Conservation (phyloP, 1,284 basidiomycete species). For the Cystobasidium sp. region DNA sequence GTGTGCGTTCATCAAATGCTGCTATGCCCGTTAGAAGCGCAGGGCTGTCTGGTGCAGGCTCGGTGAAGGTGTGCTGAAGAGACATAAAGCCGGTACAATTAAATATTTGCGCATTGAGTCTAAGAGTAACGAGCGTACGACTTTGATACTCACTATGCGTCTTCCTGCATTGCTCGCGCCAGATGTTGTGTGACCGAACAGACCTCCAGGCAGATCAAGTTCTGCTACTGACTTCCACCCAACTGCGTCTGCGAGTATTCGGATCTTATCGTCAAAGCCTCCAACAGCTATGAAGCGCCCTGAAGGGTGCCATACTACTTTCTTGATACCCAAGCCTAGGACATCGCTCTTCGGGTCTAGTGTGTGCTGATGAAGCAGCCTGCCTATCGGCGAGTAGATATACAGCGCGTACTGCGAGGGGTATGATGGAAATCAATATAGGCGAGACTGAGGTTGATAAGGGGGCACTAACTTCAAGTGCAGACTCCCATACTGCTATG, state of each 20-base stretch:
- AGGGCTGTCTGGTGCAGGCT: not conserved
- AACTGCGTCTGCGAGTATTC: constrained; percentile 30
- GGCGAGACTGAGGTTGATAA: too few relatives aligned
- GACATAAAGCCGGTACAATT: not conserved
- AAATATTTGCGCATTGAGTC: too few relatives aligned
- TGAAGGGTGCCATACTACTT: constrained; percentile 54
- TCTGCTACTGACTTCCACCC: constrained; percentile 18
- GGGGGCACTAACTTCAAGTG: too few relatives aligned
- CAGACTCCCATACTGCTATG: constrained; percentile 49
- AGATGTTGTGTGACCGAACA: constrained; percentile 16
- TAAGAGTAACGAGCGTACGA: too few relatives aligned
- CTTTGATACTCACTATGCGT: constrained; percentile 7
- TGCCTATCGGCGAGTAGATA: constrained; percentile 44
- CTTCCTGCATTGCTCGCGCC: not conserved
- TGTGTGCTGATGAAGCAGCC: not conserved
- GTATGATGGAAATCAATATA: too few relatives aligned
- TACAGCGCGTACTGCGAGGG: constrained; percentile 49
- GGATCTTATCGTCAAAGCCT: constrained; percentile 49
- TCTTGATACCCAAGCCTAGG: constrained; percentile 54
- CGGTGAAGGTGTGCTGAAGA: constrained; percentile 21
- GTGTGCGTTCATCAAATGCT: constrained; percentile 8
- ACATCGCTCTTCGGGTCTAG: not conserved
- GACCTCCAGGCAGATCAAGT: constrained; percentile 30
- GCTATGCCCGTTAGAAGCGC: not conserved
- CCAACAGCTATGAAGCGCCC: constrained; percentile 56